Base-by-base conservation (phyloP, 345 rosid genomes). In the Cardamine chenopodiifolia region DNA sequence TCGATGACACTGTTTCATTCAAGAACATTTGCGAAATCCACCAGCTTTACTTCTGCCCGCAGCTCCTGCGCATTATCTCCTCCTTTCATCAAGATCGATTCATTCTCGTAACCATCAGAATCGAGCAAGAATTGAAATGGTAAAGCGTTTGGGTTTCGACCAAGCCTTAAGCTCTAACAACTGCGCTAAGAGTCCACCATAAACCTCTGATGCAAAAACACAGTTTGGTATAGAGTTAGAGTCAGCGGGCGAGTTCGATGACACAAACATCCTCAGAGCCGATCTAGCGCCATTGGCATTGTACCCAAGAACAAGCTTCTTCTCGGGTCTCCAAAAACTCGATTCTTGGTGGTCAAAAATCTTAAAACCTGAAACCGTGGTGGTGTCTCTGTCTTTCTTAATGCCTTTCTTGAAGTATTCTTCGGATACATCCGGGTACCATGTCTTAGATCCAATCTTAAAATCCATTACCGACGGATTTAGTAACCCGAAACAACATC, bases 391-490 rank as follows among this genome's bases (percentile, higher is more conserved):
- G 61, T 92, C 99, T 81, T 87, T 92, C 83, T 77, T 64, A 2
- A 89, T 39, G 68, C 98, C 90, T 52, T 69, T 82, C 19, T 83
- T 70, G 74, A 86, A 80, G 66, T 90, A 90, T 17, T 83, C 82
- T 39, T 95, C 86, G 6, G 91, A 74, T 7, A 91, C 93, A 71
- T 80, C 73, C 2, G 92, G 96, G 54, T 90, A 88, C 99, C 99
- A 92, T 20, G 99, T 95, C 72, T 98, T 83, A 7, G 97, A 80
- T 65, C 99, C 99, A 64, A 92, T 88, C 86, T 95, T 92, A 66
- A 92, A 68, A 69, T 92, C 99, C 81, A 90, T 86, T 57, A 90
- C 47, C 22, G 89, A 90, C 12, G 97, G 97, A 35, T 72, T 82
- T 1, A 7, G 7, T 18, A 71, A 26, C 50, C 59, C 0, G 86